These are phyloP conservation scores for Talaromyces piceae DNA, from an alignment of 2,329 filamentous ascomycete genomes.

Conservation along the genomic window DNA sequence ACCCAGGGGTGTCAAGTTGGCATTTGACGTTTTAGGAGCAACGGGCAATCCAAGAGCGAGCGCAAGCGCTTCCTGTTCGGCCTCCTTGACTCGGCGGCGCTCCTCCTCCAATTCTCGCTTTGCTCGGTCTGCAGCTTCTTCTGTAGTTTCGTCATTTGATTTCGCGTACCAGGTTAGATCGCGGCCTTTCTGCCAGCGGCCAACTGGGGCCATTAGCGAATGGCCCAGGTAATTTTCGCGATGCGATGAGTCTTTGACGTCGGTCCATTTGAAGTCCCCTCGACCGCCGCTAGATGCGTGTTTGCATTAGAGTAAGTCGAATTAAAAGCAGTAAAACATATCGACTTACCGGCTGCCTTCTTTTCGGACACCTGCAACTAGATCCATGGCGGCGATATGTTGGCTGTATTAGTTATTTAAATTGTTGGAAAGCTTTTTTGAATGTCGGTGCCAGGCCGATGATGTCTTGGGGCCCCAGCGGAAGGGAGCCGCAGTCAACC, in stretches of 20 bases:
- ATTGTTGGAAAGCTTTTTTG: neutral
- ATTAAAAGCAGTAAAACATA: neutral
- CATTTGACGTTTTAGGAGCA: conserved; percentile 53
- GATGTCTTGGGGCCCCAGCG: neutral
- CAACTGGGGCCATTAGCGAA: conserved; percentile 84
- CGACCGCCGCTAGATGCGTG: conserved; percentile 60
- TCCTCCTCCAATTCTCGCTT: conserved; percentile 65
- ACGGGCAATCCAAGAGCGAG: conserved; percentile 72
- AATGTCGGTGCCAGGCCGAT: neutral
- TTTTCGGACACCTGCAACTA: conserved; percentile 87
- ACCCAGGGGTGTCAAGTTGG: conserved; percentile 55
- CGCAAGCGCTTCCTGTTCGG: conserved; percentile 85
- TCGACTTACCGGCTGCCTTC: conserved; percentile 61
- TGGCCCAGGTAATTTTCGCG: conserved; percentile 90
- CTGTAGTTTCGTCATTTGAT: conserved; percentile 41
- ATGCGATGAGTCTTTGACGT: conserved; percentile 77
- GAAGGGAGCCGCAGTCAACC: neutral
- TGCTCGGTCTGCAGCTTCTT: conserved; percentile 33
- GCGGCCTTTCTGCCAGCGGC: conserved; percentile 79
- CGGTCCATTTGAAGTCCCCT: conserved; percentile 93
- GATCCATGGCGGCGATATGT: conserved; percentile 60
- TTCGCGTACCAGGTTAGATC: conserved; percentile 61
- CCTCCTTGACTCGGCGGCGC: conserved; percentile 74
- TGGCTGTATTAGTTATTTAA: conserved; percentile 9
- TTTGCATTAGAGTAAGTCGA: conserved; percentile 7